These are phyloP conservation scores for Rhizopus stolonifer DNA, from an alignment of 371 early-diverging fungal genomes.

Conservation along the genomic window DNA sequence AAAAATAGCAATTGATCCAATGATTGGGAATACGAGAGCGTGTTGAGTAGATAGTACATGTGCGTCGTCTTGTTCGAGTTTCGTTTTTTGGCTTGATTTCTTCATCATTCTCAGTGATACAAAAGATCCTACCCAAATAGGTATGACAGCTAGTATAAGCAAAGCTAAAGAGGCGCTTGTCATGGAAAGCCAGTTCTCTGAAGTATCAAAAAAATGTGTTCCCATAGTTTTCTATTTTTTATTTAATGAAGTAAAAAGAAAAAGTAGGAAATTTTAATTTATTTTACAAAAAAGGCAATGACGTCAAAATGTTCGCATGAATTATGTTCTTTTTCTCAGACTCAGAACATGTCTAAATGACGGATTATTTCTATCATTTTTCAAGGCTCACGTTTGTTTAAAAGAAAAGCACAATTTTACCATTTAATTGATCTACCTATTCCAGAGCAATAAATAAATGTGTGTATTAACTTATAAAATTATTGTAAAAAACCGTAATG, in stretches of 20 bases:
- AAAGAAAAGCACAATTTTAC: too few species aligned
- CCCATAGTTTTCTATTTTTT: not conserved
- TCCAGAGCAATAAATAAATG: too few species aligned
- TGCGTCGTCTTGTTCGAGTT: conserved; percentile 2
- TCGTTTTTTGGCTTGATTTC: not conserved
- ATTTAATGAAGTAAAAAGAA: not conserved
- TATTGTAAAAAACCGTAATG: too few species aligned
- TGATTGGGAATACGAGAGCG: conserved; percentile 14
- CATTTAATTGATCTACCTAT: too few species aligned
- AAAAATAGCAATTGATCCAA: conserved; percentile 12
- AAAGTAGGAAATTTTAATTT: conserved; percentile 1
- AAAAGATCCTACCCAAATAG: conserved; percentile 18
- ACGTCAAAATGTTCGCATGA: conserved; percentile 1
- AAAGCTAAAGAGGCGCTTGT: conserved; percentile 21
- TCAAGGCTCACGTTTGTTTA: too few species aligned
- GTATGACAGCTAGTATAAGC: conserved; percentile 13
- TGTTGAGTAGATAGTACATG: conserved; percentile 12
- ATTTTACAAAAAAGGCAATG: not conserved
- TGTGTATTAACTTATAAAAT: too few species aligned
- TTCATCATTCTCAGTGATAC: conserved; percentile 12
- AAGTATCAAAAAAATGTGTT: not conserved
- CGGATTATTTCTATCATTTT: too few species aligned
- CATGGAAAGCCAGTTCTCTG: conserved; percentile 12
- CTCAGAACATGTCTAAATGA: too few species aligned
- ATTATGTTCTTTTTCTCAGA: too few species aligned